Evolutionary conservation across 2,329 filamentous ascomycete genomes (phyloP), one percentile per base, ranked within the genome.

Genomic region (Botrytis tulipae): DNA sequence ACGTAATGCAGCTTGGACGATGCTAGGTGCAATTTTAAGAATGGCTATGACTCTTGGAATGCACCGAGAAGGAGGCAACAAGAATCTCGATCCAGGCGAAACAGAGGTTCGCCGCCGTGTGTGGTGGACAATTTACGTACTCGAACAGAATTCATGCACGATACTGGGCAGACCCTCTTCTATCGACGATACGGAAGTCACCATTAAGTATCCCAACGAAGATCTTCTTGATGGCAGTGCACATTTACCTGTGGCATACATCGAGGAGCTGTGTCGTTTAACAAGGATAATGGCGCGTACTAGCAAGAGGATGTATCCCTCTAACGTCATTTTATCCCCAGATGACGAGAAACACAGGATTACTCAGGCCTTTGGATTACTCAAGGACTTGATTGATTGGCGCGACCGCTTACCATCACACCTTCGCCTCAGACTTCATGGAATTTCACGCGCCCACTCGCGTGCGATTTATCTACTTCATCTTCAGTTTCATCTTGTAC

Each of bases 31-130:
- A 48, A 83, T 82, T 14, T 83, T 82, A 20, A 81, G 83, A 22
- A 82, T 85, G 80, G 82, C 83, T 4, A 83, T 84, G 71, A 83
- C 82, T 22, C 79, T 84, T 70, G 83, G 83, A 5, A 83, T 85
- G 82, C 84, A 85, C 74, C 81, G 83, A 46, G 83, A 84, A 75
- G 81, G 79, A 42, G 79, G 81, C 0, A 82, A 81, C n/a, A 77
- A 79, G 48, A 80, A 82, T 2, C 83, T 84, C 70, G 80, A 83
- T 63, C 61, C 74, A 1, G 68, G 79, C 68, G 78, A 80, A 67
- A 74, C 76, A 12, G 78, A 80, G 71, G 74, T 80, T 35, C 75
- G 79, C 14, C 78, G 78, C 65, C 77, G 78, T 42, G 77, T 80
- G 16, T 80, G 79, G 79, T 80, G 79, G 79, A 80, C 79, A 14